Conservation (phyloP, 2,329 filamentous ascomycete genomes). For the Penicillium griseofulvum region DNA sequence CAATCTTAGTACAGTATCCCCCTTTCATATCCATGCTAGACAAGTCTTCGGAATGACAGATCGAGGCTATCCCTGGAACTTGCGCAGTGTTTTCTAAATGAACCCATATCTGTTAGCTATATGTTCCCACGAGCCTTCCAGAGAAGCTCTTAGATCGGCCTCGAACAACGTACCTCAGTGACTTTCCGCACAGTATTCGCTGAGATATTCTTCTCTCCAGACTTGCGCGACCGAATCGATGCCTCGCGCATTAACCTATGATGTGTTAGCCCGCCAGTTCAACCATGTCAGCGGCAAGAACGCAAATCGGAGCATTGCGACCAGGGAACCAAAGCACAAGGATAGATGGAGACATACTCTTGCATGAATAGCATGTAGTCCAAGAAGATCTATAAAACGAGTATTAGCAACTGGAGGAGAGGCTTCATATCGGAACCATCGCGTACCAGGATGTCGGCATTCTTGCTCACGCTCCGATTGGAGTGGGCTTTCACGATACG, state of each 20-base stretch:
- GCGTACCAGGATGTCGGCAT: constrained; percentile 75
- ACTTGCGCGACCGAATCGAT: constrained; percentile 69
- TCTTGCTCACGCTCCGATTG: constrained; percentile 75
- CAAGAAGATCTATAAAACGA: constrained; percentile 65
- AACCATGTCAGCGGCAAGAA: neutral
- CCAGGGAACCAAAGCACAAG: neutral
- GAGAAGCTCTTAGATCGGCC: neutral
- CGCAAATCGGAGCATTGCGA: neutral
- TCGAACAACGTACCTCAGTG: constrained; percentile 59
- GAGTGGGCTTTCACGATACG: constrained; percentile 89
- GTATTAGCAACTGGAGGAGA: neutral
- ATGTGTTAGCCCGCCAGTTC: neutral
- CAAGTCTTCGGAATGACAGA: neutral
- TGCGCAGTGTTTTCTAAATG: constrained; percentile 61
- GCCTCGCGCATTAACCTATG: constrained; percentile 74
- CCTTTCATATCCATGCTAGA: neutral
- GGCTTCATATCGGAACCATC: constrained; percentile 21
- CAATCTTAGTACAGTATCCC: neutral
- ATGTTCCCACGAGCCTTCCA: neutral
- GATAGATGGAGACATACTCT: constrained; percentile 46
- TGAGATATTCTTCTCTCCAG: constrained; percentile 71
- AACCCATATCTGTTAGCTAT: constrained; percentile 7
- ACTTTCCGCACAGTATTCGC: constrained; percentile 74
- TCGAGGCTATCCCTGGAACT: constrained; percentile 59
- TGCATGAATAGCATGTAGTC: constrained; percentile 80